Evolutionary conservation across 1,139 yeast species (phyloP).

Genomic region (Arxiozyma heterogenica): DNA sequence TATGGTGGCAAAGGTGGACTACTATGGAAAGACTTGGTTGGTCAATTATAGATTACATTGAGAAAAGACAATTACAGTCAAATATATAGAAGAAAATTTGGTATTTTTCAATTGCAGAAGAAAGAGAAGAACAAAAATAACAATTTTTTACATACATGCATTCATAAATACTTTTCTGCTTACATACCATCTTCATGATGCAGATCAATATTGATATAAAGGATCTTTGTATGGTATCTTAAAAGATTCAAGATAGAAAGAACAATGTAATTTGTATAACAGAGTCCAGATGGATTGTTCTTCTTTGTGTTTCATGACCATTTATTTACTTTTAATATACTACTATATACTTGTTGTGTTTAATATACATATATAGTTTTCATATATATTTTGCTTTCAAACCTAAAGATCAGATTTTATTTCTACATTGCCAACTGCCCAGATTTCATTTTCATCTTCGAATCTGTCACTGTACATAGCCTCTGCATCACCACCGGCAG

Average conservation of each 20-base stretch:
- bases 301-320: slow-evolving; percentile 49
- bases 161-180: not conserved
- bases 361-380: too few relatives aligned
- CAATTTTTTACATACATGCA: not conserved
- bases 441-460: slow-evolving; percentile 79
- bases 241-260: slow-evolving; percentile 73
- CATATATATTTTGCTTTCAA: not conserved
- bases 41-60: slow-evolving; percentile 19
- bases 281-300: slow-evolving; percentile 88
- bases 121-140: too few relatives aligned
- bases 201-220: slow-evolving; percentile 89
- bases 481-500: slow-evolving; percentile 87
- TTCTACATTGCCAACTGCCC: slow-evolving; percentile 76
- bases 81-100: not conserved
- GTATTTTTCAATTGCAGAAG: not conserved
- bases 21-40: slow-evolving; percentile 18
- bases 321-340: not conserved
- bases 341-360: not conserved
- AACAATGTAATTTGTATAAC: slow-evolving; percentile 92
- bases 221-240: slow-evolving; percentile 80
- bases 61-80: slow-evolving; percentile 3
- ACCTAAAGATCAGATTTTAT: slow-evolving; percentile 18
- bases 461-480: slow-evolving; percentile 73
- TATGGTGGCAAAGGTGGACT: slow-evolving; percentile 24
- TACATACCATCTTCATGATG: slow-evolving; percentile 99